Base-by-base conservation (phyloP, 2,329 filamentous ascomycete species). In the Ophiostoma triangulosporum region DNA sequence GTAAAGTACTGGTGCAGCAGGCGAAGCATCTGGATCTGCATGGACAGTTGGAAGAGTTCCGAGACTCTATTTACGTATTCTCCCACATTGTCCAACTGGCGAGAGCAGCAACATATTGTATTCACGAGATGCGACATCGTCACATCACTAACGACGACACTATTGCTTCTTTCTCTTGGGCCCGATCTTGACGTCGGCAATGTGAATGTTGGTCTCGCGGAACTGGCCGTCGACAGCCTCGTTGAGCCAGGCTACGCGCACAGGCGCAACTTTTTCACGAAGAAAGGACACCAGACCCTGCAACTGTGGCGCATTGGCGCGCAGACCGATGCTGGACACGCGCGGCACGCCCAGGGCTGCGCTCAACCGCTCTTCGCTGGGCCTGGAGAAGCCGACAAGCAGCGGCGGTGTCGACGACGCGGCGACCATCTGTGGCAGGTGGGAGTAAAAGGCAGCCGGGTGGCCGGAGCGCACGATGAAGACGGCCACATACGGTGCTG, bases 311-410 rank as follows among this genome's bases (percentile, higher is more conserved):
- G 82, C 79, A 35, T 69, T 73, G 6, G 70, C 69, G 20, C 71
- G 65, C 6, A 88, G 64, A 0, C 76, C 84, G 31, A 88, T 68
- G 22, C 81, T 80, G 1, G 82, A 84, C 0, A 81, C 80, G 32
- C 81, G 73, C 1, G 81, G 78, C 9, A 87, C 71, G 2, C 77
- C 77, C 3, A 88, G 69, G 20, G 72, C 72, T 29, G 68, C 64
- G 48, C 76, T 76, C 15, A 88, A 66, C 12, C 73, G 73, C 15
- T 76, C 69, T 46, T 83, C 81, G 50, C 74, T 77, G 1, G 74
- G 67, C 51, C 75, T 78, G 0, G 81, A 81, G 48, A 88, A 73
- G 1, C 79, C 76, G 2, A 88, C 72, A 2, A 88, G 71, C 22
- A 76, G 73, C 9, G 75, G 77, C 3, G 71, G 66, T 1, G 20